Percentiles rank a stretch among this genome's conserved stretches.
Conservation (phyloP, 140 eudicot species). For the Oenanthe javanica region DNA sequence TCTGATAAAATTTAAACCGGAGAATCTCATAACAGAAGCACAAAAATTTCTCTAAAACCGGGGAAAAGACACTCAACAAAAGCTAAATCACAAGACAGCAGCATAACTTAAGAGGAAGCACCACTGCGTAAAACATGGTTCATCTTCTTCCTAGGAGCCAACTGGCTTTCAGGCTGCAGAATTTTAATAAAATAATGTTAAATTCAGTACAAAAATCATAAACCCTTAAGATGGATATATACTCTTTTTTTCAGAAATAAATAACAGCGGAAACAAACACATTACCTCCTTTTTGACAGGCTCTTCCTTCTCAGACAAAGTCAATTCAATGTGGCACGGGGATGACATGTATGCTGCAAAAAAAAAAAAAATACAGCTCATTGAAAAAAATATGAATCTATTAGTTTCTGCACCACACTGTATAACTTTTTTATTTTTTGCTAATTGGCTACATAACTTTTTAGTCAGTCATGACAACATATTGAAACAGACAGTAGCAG, state of each 20-base stretch:
- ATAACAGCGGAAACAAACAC: background rate
- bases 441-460: background rate
- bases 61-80: background rate
- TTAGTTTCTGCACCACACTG: background rate
- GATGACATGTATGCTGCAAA: conserved; percentile 31
- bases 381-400: background rate
- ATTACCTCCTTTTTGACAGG: conserved; percentile 32
- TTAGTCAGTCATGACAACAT: background rate
- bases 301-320: conserved; percentile 30
- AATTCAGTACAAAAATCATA: background rate
- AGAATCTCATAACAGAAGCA: conserved; percentile 2
- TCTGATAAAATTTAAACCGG: background rate
- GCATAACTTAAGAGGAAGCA: conserved; percentile 19
- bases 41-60: background rate
- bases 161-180: conserved; percentile 20
- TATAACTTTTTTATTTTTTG: background rate
- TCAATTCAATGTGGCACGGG: conserved; percentile 25
- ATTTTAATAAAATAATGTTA: background rate
- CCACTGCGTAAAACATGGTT: conserved; percentile 19
- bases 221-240: background rate
- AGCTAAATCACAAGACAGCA: background rate
- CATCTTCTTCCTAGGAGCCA: conserved; percentile 19
- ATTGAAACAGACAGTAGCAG: background rate
- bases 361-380: background rate
- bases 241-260: background rate